Base-by-base conservation (phyloP, 2,329 filamentous ascomycete genomes). In the Ophiostoma novo-ulmi region DNA sequence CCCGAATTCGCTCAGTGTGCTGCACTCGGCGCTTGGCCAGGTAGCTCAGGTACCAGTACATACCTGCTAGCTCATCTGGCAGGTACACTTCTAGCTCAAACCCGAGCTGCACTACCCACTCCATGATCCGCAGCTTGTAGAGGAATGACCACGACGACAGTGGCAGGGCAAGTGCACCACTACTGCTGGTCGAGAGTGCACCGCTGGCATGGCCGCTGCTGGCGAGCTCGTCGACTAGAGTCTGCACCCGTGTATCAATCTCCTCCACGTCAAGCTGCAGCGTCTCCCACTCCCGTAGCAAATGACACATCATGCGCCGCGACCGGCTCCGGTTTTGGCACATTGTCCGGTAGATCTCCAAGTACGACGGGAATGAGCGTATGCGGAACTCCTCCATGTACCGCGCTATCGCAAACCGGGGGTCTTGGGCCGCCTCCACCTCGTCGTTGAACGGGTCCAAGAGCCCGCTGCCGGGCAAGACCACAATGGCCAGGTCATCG, bases 31-130 rank as follows among this genome's bases (percentile, higher is more conserved):
- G 87, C 77, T 89, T 86, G 76, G 91, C 83, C 72, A 96, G 81
- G 80, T 92, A 87, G 75, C 91, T 87, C 73, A 97, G 81, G 78
- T 97, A 93, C 88, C 91, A 95, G 79, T 98, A 98, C 91, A 97
- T 97, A 35, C 88, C 89, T 0, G 89, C 86, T 11, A 95, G 84
- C 78, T 99, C 95, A 78, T 97, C 91, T 0, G 88, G 85, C 69
- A 94, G 89, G 79, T 98, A 98, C 11, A 97, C 87, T 63, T 94
- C 90, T 14, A 97, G 88, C 79, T 99, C 95, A 78, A 99, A 98
- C 14, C 96, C 95, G 41, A 97, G 87, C 77, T 97, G 91, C 20
- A 97, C 85, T 65, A 96, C 90, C 83, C 89, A 91, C 77, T 94
- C 90, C 85, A 97, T 92, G 76, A 94, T 88, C 39, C 87, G 87